Percentiles rank a stretch among this genome's conserved stretches.
These are phyloP conservation scores for Chamaecyparis obtusa DNA, from an alignment of 75 land plant genomes.

Conservation along the genomic window DNA sequence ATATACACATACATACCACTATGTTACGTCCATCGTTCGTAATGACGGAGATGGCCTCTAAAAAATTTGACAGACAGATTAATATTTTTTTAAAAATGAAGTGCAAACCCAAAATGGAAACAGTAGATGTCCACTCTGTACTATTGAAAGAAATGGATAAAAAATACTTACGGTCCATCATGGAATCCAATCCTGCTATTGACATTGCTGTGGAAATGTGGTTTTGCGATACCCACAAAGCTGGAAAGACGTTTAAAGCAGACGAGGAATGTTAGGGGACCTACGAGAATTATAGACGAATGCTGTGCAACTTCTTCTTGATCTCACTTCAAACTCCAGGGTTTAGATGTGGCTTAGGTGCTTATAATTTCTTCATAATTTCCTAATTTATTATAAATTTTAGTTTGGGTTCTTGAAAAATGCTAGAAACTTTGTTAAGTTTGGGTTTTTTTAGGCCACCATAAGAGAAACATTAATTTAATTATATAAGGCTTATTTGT, in stretches of 20 bases:
- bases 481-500: no score
- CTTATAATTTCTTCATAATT: no score
- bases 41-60: slow-evolving; percentile 87
- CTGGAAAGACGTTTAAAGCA: neutral
- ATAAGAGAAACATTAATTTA: no score
- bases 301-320: neutral
- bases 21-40: slow-evolving; percentile 98
- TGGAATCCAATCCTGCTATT: slow-evolving; percentile 34
- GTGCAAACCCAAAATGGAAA: neutral
- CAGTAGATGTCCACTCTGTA: no score
- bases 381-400: no score
- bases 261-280: neutral
- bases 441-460: no score
- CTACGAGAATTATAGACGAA: neutral
- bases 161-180: slow-evolving; percentile 38
- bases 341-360: no score
- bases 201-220: slow-evolving; percentile 17
- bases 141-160: neutral
- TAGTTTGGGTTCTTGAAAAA: no score
- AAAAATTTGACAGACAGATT: neutral
- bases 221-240: neutral
- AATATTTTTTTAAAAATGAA: neutral
- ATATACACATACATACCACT: slow-evolving; percentile 53
- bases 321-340: no score
- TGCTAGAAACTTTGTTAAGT: no score